Evolutionary conservation across 2,329 filamentous ascomycete genomes (phyloP), one percentile per base, ranked within the genome.

Genomic region (Exophiala sp.): DNA sequence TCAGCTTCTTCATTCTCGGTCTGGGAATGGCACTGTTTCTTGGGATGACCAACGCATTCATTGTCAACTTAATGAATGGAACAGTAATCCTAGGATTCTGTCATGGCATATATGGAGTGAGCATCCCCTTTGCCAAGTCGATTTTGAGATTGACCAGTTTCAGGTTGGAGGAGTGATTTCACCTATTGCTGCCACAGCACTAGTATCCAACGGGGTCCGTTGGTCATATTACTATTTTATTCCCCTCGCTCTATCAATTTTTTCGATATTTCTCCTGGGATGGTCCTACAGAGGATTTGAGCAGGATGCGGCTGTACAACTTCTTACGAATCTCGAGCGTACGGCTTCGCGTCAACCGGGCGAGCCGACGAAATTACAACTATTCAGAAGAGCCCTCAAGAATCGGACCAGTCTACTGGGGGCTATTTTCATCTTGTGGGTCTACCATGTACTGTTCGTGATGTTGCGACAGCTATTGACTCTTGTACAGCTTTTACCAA

Each of bases 191-290:
- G 89, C 89, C 1, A 95, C 89, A 0, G 78, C 83, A 0, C 78
- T 95, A 63, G 85, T 85, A 1, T 84, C 86, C 0, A 69, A 75
- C 1, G 77, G 78, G 3, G 68, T 81, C 0, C 61, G 77, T 18
- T 94, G 88, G 88, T 84, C 82, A 41, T 77, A 81, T 14, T 94
- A 88, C 73, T 95, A 91, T 67, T 70, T 86, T 39, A 72, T 95
- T 20, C 78, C 81, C 0, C 72, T 91, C 7, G 78, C 73, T 0
- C 63, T 91, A 3, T 73, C 81, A 0, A 47, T 83, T 0, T 61
- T 80, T 42, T 86, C 84, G 59, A 71, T 83, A n/a, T 68, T 66
- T 1, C 78, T 85, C 57, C 76, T 79, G 1, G 76, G 78, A 1
- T 91, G 84, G 82, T 75, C 86, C 0, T 95, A 91, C 72, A 79